A percentile compares a stretch with the other conserved stretches of the same genome.
Conservation (phyloP, 1,139 yeast species). For the Scheffersomyces insectosa region DNA sequence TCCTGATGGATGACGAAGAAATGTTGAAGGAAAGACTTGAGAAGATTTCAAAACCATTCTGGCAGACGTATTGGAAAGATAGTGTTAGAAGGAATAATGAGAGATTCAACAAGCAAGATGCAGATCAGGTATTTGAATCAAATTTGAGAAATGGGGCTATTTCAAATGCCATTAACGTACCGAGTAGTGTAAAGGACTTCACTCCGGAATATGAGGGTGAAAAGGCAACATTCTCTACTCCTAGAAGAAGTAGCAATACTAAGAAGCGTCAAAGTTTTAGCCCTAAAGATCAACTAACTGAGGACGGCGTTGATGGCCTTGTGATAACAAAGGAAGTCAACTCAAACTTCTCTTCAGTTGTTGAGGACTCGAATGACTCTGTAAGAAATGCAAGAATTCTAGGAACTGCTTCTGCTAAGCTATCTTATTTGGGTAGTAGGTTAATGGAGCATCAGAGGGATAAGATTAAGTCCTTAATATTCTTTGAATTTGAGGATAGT, state of each 20-base stretch:
- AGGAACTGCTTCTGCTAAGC: conserved; percentile 63
- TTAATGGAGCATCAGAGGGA: conserved; percentile 50
- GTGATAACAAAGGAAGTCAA: conserved; percentile 18
- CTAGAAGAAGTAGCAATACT: conserved; percentile 3
- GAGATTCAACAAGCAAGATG: conserved; percentile 31
- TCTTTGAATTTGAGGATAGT: conserved; percentile 70
- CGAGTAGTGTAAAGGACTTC: conserved; percentile 9
- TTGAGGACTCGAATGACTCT: conserved; percentile 16
- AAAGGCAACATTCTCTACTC: not conserved
- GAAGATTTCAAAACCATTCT: conserved; percentile 40
- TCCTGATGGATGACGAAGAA: conserved; percentile 26
- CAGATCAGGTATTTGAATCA: conserved; percentile 17
- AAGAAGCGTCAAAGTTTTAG: conserved; percentile 1
- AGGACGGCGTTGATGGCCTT: conserved; percentile 13
- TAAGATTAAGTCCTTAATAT: conserved; percentile 57
- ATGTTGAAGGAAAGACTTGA: conserved; percentile 29
- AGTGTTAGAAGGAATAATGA: conserved; percentile 34
- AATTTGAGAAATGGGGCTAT: conserved; percentile 16
- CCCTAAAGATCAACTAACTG: conserved; percentile 6
- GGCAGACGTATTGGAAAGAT: conserved; percentile 55
- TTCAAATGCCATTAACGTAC: conserved; percentile 13
- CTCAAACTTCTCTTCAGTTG: conserved; percentile 12
- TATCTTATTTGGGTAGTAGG: conserved; percentile 58
- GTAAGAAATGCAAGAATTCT: conserved; percentile 39
- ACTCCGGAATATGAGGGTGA: not conserved